Evolutionary conservation across 306 rosid species (phyloP).

Genomic region (Boehmeria nivea): DNA sequence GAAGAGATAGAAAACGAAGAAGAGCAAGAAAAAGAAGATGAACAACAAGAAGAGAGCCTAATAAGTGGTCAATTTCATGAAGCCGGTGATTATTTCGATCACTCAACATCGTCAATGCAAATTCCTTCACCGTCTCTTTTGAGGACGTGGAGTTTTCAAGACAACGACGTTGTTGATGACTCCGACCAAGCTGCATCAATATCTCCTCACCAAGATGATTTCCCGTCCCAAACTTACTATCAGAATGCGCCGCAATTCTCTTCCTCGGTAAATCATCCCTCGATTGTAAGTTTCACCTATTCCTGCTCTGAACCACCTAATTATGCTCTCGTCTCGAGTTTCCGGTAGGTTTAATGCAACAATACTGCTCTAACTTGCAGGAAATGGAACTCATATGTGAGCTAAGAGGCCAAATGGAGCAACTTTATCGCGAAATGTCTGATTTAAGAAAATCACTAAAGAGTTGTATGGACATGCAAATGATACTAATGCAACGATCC

Average conservation of each 20-base stretch:
- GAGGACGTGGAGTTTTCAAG: slow-evolving; percentile 63
- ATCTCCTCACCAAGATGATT: slow-evolving; percentile 39
- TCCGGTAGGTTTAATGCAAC: too few species aligned
- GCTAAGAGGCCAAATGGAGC: slow-evolving; percentile 72
- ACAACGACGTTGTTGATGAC: slow-evolving; percentile 57
- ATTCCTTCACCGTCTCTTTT: slow-evolving; percentile 37
- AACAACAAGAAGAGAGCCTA: slow-evolving; percentile 33
- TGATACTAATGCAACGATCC: slow-evolving; percentile 43
- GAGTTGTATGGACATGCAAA: slow-evolving; percentile 75
- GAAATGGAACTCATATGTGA: slow-evolving; percentile 70
- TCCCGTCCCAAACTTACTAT: slow-evolving; percentile 30
- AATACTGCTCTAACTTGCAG: slow-evolving; percentile 40
- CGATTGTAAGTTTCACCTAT: slow-evolving; percentile 39
- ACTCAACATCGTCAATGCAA: slow-evolving; percentile 33
- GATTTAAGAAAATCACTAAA: slow-evolving; percentile 66
- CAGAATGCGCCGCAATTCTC: slow-evolving; percentile 22
- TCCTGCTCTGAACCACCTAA: too few species aligned
- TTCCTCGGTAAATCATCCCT: slow-evolving; percentile 34
- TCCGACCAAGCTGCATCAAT: slow-evolving; percentile 38
- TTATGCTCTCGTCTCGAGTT: too few species aligned
- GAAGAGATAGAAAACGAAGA: slow-evolving; percentile 17
- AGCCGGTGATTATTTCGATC: slow-evolving; percentile 40
- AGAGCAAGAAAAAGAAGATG: slow-evolving; percentile 4
- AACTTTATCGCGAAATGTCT: slow-evolving; percentile 64
- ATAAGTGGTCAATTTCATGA: slow-evolving; percentile 36